Base-by-base conservation (phyloP, 768 basidiomycete genomes). In the Pleurotus pulmonarius region DNA sequence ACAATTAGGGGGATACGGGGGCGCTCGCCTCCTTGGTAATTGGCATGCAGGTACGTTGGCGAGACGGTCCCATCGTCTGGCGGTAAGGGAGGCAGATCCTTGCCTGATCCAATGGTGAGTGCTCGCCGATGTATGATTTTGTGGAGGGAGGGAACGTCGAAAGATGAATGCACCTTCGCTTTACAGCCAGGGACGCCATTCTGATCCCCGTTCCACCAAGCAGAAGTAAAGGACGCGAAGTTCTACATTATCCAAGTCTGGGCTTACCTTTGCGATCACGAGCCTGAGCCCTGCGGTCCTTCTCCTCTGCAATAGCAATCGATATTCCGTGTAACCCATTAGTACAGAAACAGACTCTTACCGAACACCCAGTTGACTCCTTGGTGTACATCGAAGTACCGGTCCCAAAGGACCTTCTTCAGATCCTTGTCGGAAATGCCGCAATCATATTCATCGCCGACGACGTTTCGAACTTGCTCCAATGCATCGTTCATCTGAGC, bases 211-310 rank as follows among this genome's bases (percentile, higher is more conserved):
- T 46, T 34, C 49, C 37, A 12, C 22, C 26, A 44, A 67, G 63
- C 46, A 56, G 24, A 26, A 58, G 60, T 58, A 55, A 58, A 47
- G 41, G 49, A 49, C 39, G 56, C 49, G 47, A 62, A 57, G 59
- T 52, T 24, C 59, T 56, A 48, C 71, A 69, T 66, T 65, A 64
- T 66, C 73, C 71, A 64, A 60, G 60, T 46, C 49, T 61, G 66
- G 61, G 78, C 92, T 88, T 76, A 94, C 94, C 94, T 89, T 86
- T 88, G 63, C 89, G 86, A 66, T 91, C 89, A 62, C 75, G 80
- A 22, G 85, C 86, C 48, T 77, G 73, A 45, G 79, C 75, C 63
- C 79, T 80, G 59, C 83, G 79, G 24, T 83, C 81, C 60, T 86
- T 81, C 66, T 92, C 86, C 66, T 88, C 93, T 91, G 63, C 61